These are phyloP conservation scores for Neurospora sp. DNA, from an alignment of 495 filamentous ascomycete species.

Conservation along the genomic window DNA sequence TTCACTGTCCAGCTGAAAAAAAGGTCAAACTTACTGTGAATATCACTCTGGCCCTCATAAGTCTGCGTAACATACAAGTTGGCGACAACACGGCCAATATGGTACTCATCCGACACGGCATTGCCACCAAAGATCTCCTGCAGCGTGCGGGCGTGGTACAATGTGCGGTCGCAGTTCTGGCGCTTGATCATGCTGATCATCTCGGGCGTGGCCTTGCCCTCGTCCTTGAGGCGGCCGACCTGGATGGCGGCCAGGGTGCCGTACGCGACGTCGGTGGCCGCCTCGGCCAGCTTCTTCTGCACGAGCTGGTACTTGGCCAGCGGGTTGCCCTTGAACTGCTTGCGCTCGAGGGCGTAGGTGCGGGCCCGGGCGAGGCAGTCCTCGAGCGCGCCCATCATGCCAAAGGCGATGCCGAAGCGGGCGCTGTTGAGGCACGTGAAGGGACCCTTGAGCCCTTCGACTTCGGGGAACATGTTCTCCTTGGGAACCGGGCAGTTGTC, in stretches of 20 bases:
- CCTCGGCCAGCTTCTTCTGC: constrained; percentile 95
- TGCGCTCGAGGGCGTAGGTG: constrained; percentile 79
- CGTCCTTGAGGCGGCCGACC: constrained; percentile 87
- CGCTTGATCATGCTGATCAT: constrained; percentile 99
- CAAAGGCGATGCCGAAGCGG: constrained; percentile 86
- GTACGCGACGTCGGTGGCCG: constrained; percentile 80
- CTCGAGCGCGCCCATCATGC: constrained; percentile 86
- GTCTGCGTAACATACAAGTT: constrained; percentile 97
- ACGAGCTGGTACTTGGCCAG: constrained; percentile 96
- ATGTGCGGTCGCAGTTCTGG: constrained; percentile 90
- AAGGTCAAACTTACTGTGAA: constrained; percentile 60
- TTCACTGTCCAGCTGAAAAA: background rate
- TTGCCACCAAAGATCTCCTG: constrained; percentile 98
- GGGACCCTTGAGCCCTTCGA: constrained; percentile 80
- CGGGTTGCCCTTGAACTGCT: constrained; percentile 94
- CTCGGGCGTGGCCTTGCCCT: constrained; percentile 77
- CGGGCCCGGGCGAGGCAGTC: constrained; percentile 75
- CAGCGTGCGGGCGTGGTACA: constrained; percentile 66
- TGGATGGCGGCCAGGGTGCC: constrained; percentile 79
- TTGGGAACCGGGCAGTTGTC: constrained; percentile 78
- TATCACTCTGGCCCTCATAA: constrained; percentile 95
- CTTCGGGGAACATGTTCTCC: constrained; percentile 88
- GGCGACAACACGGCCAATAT: constrained; percentile 86
- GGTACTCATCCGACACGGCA: constrained; percentile 92
- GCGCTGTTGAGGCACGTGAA: constrained; percentile 93